These are phyloP conservation scores for Jaapia argillacea DNA, from an alignment of 768 basidiomycete genomes.

Conservation along the genomic window DNA sequence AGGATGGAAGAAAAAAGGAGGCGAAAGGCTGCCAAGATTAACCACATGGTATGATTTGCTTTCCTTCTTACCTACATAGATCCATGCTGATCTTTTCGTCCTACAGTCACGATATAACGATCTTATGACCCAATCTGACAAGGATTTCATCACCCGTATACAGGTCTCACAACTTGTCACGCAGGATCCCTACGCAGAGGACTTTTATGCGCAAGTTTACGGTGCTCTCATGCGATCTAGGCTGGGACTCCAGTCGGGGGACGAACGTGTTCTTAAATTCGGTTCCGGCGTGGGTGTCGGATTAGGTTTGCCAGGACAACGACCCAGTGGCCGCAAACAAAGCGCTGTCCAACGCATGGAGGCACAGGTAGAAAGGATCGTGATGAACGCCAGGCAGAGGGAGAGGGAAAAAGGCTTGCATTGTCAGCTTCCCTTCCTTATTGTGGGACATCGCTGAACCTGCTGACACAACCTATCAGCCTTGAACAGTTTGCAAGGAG, in stretches of 20 bases:
- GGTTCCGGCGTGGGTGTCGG: constrained; percentile 78
- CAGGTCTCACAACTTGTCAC: constrained; percentile 98
- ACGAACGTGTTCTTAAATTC: constrained; percentile 80
- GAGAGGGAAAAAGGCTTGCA: constrained; percentile 78
- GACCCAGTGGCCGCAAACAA: constrained; percentile 47
- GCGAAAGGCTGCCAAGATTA: constrained; percentile 76
- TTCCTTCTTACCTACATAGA: background rate
- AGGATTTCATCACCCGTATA: constrained; percentile 98
- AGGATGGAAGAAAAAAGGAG: constrained; percentile 79
- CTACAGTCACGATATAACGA: constrained; percentile 82
- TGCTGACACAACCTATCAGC: constrained; percentile 25
- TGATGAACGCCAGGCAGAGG: constrained; percentile 79
- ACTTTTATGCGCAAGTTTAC: constrained; percentile 97
- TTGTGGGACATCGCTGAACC: constrained; percentile 2
- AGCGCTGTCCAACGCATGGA: constrained; percentile 92
- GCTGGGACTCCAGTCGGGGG: constrained; percentile 59
- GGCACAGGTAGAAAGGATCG: constrained; percentile 91
- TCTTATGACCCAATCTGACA: constrained; percentile 96
- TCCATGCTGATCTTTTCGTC: constrained; percentile 6
- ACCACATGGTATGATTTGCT: constrained; percentile 59
- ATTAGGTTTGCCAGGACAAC: constrained; percentile 66
- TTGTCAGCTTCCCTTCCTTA: constrained; percentile 22
- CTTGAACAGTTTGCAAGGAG: constrained; percentile 77
- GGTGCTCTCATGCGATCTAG: constrained; percentile 76
- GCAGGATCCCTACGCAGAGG: constrained; percentile 94